Base-by-base conservation (phyloP, 257 asterid species). In the Forsythia suspensa region DNA sequence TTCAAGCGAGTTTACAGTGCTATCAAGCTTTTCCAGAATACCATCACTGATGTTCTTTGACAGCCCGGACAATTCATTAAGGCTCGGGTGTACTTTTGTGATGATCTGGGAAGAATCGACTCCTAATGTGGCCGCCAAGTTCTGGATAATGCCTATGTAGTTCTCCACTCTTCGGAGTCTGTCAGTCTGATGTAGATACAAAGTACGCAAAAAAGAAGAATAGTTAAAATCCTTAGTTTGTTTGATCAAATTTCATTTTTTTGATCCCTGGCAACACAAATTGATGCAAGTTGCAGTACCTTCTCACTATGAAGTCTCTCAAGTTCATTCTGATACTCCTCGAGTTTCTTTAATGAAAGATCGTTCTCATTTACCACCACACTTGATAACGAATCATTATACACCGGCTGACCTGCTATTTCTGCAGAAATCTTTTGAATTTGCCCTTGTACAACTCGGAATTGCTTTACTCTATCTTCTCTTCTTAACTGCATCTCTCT, bases 31-130 rank as follows among this genome's bases (percentile, higher is more conserved):
- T 55, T 85, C 87, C 77, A 93, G 87, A 79, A 92, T 95, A 44
- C 72, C 82, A 74, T 95, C 91, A 73, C 98, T 93, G 71, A 95
- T 95, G 84, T 95, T 95, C 87, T 93, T 95, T 12, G 99, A 89
- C 76, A 95, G 86, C 71, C 98, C 99, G 10, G 99, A 95, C 79
- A 95, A 77, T 75, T 87, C 92, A 10, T 95, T 95, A 89, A 95
- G 89, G 94, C 99, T 95, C 57, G 99, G 99, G 81, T 95, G 99
- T 74, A 92, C 98, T 88, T 93, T 95, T 72, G 99, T 95, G 73
- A 95, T 95, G 80, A 90, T 93, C 88, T 86, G 84, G 80, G 99
- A 95, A 39, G 98, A 86, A 87, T 95, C 97, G 90, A 91, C 90
- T 74, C 99, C 99, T 85, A 93, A 86, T 15, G 90, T 90, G 70